Base-by-base conservation (phyloP, 495 filamentous ascomycete genomes). In the Penicillium roqueforti region DNA sequence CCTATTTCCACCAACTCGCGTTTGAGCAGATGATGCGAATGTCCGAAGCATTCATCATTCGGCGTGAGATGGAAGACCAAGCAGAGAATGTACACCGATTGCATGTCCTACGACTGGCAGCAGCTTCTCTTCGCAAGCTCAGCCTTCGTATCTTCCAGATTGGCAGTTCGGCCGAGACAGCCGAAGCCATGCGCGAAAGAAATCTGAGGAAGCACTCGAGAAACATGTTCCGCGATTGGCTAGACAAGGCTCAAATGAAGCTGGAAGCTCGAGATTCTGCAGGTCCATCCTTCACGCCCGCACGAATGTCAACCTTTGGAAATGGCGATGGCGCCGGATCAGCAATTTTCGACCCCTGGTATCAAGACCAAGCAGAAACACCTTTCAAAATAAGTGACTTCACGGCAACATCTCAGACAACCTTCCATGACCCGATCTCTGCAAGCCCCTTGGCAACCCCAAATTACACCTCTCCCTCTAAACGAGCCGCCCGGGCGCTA, bases 141-240 rank as follows among this genome's bases (percentile, higher is more conserved):
- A 80, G 78, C 38, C 67, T 81, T 25, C 76, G 75, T 25, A 59
- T 79, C 9, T 82, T 83, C 52, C 76, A 80, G 38, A 66, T 79
- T 26, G 71, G 69, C 16, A 75, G 67, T 47, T 70, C 63, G 22
- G 55, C 64, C 36, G 72, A 80, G 40, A 78, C 76, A 10, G 75
- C 80, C 1, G 76, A 78, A 50, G 74, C 75, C 22, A 71, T 88
- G 60, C 76, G 76, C 47, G 77, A 77, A 34, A 77, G 83, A 67
- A 83, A 76, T 41, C 66, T 78, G 14, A 76, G 80, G 55, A 80
- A 76, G 54, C 73, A 81, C 60, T 68, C 77, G 19, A 73, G 80
- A 51, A 77, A 71, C 44, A 71, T 82, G n/a, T 78, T 88, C 57
- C 79, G 76, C 34, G 69, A 72, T 43, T 88, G 84, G 85, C 67